phyloP scores from a whole-genome alignment of 306 rosid genomes.

The Rosa persica region DNA sequence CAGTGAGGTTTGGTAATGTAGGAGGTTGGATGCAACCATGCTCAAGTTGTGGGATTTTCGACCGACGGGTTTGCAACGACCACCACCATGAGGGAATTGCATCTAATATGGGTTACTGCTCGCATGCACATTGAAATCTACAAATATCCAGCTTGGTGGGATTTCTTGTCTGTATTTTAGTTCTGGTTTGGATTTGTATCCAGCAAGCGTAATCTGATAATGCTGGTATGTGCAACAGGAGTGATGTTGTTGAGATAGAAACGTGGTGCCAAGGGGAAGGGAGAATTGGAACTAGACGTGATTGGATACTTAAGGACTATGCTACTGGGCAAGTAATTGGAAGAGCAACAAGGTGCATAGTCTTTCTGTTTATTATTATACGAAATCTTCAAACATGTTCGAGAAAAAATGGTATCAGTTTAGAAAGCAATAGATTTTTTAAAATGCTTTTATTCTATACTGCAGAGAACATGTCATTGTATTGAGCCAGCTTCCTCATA shows the following conservation, averaged over 20 bases:
- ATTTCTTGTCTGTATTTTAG: constrained; percentile 11
- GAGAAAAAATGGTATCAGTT: not conserved
- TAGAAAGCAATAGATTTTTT: not conserved
- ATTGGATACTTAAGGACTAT: constrained; percentile 78
- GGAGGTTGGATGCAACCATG: constrained; percentile 99
- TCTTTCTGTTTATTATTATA: not conserved
- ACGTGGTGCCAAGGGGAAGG: constrained; percentile 97
- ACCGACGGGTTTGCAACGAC: constrained; percentile 96
- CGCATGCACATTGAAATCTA: constrained; percentile 98
- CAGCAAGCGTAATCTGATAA: constrained; percentile 13
- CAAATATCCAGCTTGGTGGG: constrained; percentile 93
- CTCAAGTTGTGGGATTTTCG: constrained; percentile 92
- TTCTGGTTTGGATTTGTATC: constrained; percentile 16
- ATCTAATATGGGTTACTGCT: constrained; percentile 97
- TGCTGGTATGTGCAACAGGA: constrained; percentile 50
- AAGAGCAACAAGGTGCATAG: constrained; percentile 80
- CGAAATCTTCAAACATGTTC: not conserved
- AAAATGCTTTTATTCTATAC: not conserved
- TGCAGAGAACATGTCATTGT: not conserved
- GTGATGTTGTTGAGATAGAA: constrained; percentile 95
- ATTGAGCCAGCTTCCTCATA: not conserved
- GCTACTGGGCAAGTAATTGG: constrained; percentile 81
- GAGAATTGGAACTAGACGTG: constrained; percentile 91
- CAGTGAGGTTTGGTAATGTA: constrained; percentile 35
- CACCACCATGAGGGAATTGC: constrained; percentile 86